Base-by-base conservation (phyloP, 2,329 filamentous ascomycete species). In the Ophiosphaerella korrae region DNA sequence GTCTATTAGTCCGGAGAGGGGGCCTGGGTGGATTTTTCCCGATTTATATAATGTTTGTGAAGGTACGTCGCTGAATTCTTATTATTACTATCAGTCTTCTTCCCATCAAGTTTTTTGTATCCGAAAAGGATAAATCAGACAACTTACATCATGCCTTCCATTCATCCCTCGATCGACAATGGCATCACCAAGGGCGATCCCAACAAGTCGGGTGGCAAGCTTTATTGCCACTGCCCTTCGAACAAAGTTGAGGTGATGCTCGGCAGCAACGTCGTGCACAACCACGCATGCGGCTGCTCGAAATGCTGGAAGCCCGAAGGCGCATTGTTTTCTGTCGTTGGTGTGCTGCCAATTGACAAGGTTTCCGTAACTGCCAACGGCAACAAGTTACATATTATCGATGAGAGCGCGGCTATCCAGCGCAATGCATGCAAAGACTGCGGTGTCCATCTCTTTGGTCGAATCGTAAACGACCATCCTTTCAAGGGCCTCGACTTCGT, bases 401-500 rank as follows among this genome's bases (percentile, higher is more conserved):
- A 78, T 81, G 43, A 84, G 84, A 64, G 45, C 77, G 35, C 71
- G 88, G 21, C 78, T 85, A 55, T 77, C 80, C 23, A 84, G 55
- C n/a, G 85, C 84, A 42, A 75, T 76, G 42, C 63, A 67, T 38
- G 77, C 75, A 41, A 75, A 72, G 44, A 68, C 61, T 3, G 69
- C 66, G 1, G 66, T 75, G 2, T 89, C 87, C 71, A 88, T 87
- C 68, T 89, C 63, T 88, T 78, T 63, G 86, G 86, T 18, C 82
- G 84, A 41, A 88, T 89, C 62, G 82, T 85, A 60, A 78, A 77
- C 53, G 82, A 85, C 1, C 86, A 88, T 64, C 74, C 85, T 0
- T 88, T 89, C 77, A 82, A 84, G 69, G 86, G 86, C 0, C 76
- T 88, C n/a, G 85, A 87, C 67, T 88, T 88, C 67, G 84, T 88